Base-by-base conservation (phyloP, 2,329 filamentous ascomycete species). In the Phaeosphaeriaceae sp. region DNA sequence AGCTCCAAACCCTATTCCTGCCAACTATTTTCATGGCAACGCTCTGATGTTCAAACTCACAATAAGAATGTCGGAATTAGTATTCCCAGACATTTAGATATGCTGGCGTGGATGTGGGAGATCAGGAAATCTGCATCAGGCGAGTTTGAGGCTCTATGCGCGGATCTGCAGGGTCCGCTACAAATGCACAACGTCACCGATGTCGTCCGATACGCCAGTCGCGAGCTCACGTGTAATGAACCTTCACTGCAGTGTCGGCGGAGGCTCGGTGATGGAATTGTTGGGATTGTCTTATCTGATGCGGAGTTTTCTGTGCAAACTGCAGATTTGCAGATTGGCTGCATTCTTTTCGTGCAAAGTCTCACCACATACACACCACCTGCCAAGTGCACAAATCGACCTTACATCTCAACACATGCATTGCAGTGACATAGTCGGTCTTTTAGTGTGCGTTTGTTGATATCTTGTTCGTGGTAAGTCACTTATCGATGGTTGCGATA, bases 61-160 rank as follows among this genome's bases (percentile, higher is more conserved):
- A 57, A 87, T 73, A 74, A 85, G 82, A 54, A 88, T 85, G 66
- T 88, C 85, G 7, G 80, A 80, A 67, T 83, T 84, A 21, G 81
- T 84, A 44, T 76, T 76, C 50, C 70, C 69, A 49, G 74, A 72
- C 74, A 76, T 76, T 41, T 27, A 41, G 36, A 41, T 41, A 19
- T 41, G 36, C 5, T 41, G 36, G 36, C 15, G 13, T 41, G 13
- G 5, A 15, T 27, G 25, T 27, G n/a, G 36, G 5, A 41, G 36
- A 41, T 41, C n/a, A 3, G n/a, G 36, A 19, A 11, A 21, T 13
- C 4, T n/a, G 25, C 11, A 19, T 52, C 50, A 52, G 21, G 31
- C 50, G 50, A 45, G 13, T 52, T 52, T 52, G 40, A 44, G 36
- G 41, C 17, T 42, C 36, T 47, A 17, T 11, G 19, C 24, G 6